Base-by-base conservation (phyloP, 129 eudicot genomes). In the Lonicera japonica region DNA sequence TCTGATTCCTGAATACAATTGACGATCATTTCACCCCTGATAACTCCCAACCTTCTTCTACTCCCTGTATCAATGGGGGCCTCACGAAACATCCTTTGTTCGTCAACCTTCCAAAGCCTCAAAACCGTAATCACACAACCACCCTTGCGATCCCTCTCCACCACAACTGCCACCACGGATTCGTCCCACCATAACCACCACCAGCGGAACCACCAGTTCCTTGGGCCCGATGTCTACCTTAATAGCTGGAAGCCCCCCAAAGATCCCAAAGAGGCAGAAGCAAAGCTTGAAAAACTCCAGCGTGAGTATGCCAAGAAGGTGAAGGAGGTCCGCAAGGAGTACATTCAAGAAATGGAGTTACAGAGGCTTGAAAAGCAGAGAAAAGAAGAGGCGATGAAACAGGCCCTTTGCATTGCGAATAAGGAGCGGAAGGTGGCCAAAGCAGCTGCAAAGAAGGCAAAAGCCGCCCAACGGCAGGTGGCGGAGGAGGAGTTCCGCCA, bases 331-430 rank as follows among this genome's bases (percentile, higher is more conserved):
- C 77, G 97, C 12, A 89, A 80, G 71, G 72, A 61, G 53, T 89
- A 86, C 73, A 86, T 86, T 58, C 58, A 65, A 6, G 97, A 89
- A 69, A 76, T 89, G 97, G 97, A 89, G 77, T 56, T 80, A 25
- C 78, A 67, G 77, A 73, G 77, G 75, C 56, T 80, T 56, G 91
- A 89, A 25, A 82, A 83, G 66, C 38, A 68, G 58, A 58, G 83
- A 60, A 80, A 80, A 53, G 97, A 86, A 56, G 84, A 78, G 38
- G 80, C 79, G 18, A 83, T 54, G 41, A 86, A 68, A 69, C 91
- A 86, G 68, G 97, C 90, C 4, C 45, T 78, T 58, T 60, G 88
- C 64, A 67, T 83, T 8, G 84, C 86, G 7, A 83, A 79, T 36
- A 83, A 83, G 56, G 88, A 86, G 75, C 73, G 92, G 19, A 78